phyloP scores from a whole-genome alignment of 2,329 filamentous ascomycete species.

The Diaporthe sp. region DNA sequence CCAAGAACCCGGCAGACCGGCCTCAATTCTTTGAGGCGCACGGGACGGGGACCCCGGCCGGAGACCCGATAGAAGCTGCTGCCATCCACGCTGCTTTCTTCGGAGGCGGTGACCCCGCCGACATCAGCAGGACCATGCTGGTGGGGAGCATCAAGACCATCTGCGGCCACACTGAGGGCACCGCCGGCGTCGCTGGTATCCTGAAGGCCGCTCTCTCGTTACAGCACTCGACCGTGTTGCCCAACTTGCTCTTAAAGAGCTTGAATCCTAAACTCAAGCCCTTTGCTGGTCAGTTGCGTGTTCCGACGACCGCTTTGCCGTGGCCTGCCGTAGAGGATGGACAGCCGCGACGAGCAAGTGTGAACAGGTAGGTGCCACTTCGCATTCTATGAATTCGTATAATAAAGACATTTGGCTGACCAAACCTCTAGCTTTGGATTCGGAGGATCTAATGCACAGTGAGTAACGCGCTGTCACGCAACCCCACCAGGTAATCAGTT shows the following conservation, averaged over 20 bases:
- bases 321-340: constrained; percentile 43
- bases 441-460: constrained; percentile 54
- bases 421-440: constrained; percentile 46
- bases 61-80: constrained; percentile 50
- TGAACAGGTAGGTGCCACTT: constrained; percentile 46
- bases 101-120: not conserved
- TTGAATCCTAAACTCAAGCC: constrained; percentile 52
- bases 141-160: constrained; percentile 53
- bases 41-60: constrained; percentile 46
- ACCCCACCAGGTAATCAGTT: no score
- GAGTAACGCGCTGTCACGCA: constrained; percentile 42
- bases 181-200: constrained; percentile 53
- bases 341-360: constrained; percentile 47
- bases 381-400: not conserved
- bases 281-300: constrained; percentile 46
- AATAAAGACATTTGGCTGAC: not conserved
- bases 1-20: constrained; percentile 45
- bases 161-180: constrained; percentile 62
- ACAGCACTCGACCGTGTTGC: constrained; percentile 52
- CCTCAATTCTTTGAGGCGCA: constrained; percentile 58
- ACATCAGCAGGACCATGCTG: constrained; percentile 37
- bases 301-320: constrained; percentile 43
- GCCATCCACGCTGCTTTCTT: constrained; percentile 53
- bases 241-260: constrained; percentile 53
- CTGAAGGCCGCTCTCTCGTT: constrained; percentile 49